These are phyloP conservation scores for Eucalyptus cloeziana DNA, from an alignment of 345 rosid genomes.

Conservation along the genomic window DNA sequence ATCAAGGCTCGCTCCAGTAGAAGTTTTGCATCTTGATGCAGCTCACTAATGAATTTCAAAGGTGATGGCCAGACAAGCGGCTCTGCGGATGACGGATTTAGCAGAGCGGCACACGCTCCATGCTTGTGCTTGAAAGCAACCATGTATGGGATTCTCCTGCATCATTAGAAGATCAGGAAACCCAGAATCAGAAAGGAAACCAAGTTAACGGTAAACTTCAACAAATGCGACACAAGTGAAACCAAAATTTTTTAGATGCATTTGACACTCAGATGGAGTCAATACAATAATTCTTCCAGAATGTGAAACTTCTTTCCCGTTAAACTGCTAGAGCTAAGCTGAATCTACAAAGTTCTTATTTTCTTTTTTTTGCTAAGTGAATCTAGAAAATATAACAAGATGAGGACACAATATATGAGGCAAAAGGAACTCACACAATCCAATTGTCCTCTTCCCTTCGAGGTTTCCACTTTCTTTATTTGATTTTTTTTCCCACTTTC, in stretches of 20 bases:
- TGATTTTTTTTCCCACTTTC: background rate
- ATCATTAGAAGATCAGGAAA: background rate
- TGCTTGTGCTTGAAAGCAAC: slow-evolving; percentile 81
- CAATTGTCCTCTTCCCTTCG: background rate
- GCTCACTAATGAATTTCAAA: slow-evolving; percentile 89
- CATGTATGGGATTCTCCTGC: slow-evolving; percentile 79
- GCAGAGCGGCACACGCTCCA: slow-evolving; percentile 78
- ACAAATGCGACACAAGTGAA: background rate
- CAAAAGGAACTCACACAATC: background rate
- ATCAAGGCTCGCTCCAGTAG: slow-evolving; percentile 74
- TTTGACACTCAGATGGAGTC: background rate
- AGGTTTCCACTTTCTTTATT: background rate
- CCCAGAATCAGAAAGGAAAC: background rate
- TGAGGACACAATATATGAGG: background rate
- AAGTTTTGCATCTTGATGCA: slow-evolving; percentile 71
- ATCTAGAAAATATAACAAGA: background rate
- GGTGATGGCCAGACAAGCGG: slow-evolving; percentile 99
- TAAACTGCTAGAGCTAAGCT: background rate
- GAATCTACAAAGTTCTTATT: background rate
- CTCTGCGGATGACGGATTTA: slow-evolving; percentile 89
- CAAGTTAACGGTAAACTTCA: background rate
- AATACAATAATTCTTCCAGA: background rate
- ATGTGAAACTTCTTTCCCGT: background rate
- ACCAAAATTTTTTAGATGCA: background rate
- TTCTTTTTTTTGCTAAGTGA: background rate